Base-by-base conservation (phyloP, 2,329 filamentous ascomycete genomes). In the Beauveria pseudobassiana region DNA sequence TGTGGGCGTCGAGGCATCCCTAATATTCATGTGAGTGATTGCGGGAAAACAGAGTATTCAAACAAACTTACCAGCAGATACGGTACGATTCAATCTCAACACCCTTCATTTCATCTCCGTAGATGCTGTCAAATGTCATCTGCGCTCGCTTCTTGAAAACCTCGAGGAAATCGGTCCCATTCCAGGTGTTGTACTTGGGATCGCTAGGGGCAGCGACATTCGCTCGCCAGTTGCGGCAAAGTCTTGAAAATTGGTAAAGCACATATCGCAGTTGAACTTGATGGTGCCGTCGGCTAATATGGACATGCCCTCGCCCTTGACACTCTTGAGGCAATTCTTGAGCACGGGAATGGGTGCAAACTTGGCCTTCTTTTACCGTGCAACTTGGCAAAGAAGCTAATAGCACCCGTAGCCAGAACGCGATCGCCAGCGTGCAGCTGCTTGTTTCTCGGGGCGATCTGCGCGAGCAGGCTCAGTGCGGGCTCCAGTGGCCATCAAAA, bases 181-280 rank as follows among this genome's bases (percentile, higher is more conserved):
- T 71, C 71, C 73, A 74, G 42, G 73, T 69, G 64, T 75, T 74
- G 67, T 84, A 82, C 64, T 75, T 70, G 20, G 67, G 69, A 9
- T 70, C 68, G 20, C 73, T 67, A 2, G 80, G 79, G 82, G 82
- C 1, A 80, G 72, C 1, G 83, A 85, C 66, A 87, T 82, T 54
- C 70, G 71, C 63, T 80, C 76, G 2, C 81, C 81, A 2, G 79
- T 80, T 2, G 72, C 59, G 0, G 79, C 77, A 64, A 77, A 76
- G 0, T 71, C 72, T 26, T 77, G 69, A 7, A 77, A 81, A 67
- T 86, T 86, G 46, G 78, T 82, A 67, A 87, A 82, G 60, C 82
- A 84, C 22, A 79, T 77, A 55, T 85, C 77, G 67, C 83, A 84
- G 63, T 84, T 86, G 73, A 86, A 85, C 69, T 87, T 87, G 63